These are phyloP conservation scores for Scytalidium sp. DNA, from an alignment of 2,329 filamentous ascomycete species.

Conservation along the genomic window DNA sequence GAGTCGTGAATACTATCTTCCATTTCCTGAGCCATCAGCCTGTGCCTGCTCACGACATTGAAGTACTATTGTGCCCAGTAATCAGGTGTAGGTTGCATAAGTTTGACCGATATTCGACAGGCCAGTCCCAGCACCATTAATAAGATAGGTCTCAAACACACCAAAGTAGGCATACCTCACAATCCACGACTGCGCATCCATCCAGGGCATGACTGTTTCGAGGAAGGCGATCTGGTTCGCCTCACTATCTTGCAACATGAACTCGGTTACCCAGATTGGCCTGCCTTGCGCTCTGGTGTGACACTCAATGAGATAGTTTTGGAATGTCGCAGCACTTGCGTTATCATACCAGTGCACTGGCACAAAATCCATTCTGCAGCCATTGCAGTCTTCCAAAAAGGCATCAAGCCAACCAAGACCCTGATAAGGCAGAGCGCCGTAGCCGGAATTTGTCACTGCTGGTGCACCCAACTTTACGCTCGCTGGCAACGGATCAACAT, in stretches of 20 bases:
- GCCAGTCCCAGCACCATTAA: conserved; percentile 8
- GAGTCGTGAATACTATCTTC: too few species aligned
- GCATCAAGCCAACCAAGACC: conserved; percentile 40
- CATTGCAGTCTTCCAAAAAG: conserved; percentile 39
- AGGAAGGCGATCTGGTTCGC: conserved; percentile 35
- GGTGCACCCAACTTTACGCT: conserved; percentile 43
- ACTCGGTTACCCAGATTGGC: conserved; percentile 44
- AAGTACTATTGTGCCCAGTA: too few species aligned
- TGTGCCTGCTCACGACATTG: too few species aligned
- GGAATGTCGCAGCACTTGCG: conserved; percentile 36
- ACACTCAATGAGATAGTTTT: conserved; percentile 38
- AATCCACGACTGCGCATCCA: conserved; percentile 36
- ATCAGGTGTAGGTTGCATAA: conserved; percentile 13
- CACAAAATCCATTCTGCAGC: conserved; percentile 42
- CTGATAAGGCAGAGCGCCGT: conserved; percentile 20
- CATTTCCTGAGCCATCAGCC: too few species aligned
- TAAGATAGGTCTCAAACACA: conserved; percentile 29
- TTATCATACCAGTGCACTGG: conserved; percentile 45
- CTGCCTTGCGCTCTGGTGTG: conserved; percentile 30
- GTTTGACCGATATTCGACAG: conserved; percentile 7
- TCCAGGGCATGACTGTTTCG: conserved; percentile 37
- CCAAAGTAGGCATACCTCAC: conserved; percentile 38
- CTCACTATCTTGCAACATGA: conserved; percentile 31
- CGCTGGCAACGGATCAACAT: conserved; percentile 42
- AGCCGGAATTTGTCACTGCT: conserved; percentile 43